Base-by-base conservation (phyloP, 2,329 filamentous ascomycete genomes). In the Colletotrichum navitas region DNA sequence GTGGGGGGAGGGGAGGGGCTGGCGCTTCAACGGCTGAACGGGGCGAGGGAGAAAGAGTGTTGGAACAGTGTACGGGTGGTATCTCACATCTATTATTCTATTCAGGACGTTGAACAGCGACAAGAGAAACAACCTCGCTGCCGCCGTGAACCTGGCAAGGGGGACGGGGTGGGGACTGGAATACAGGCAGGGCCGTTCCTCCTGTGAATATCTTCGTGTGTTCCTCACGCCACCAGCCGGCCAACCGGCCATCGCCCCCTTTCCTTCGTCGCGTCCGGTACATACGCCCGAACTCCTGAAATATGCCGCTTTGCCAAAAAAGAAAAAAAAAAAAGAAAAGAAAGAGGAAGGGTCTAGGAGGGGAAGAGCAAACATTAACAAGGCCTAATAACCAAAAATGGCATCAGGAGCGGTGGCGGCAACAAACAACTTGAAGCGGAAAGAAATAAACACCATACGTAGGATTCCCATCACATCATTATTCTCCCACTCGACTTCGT, bases 401-500 rank as follows among this genome's bases (percentile, higher is more conserved):
- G n/a, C 39, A 34, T 1, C 16, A 47, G 29, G n/a, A 47, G 41
- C 41, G 47, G 26, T 24, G 45, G 26, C 24, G 14, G n/a, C n/a
- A 47, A 11, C 11, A 29, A 59, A 6, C 56, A 59, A 21, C 26
- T 52, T 18, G 49, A 59, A 59, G 2, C 16, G 39, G 11, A 34
- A 7, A 47, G 14, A 36, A 26, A 11, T 34, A 62, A 51, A n/a
- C 59, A 39, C 32, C 58, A 12, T n/a, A 24, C 34, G 54, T 56
- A 62, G 24, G 26, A 32, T 51, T 51, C 45, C 32, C 45, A 21
- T 62, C 29, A 29, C n/a, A 51, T 62, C 45, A 8, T 62, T 62
- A 62, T 34, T 39, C 36, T 39, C 32, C 43, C 16, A 1, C 43
- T 24, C n/a, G 18, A 2, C 14, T 36, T 32, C 21, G 5, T 43